phyloP scores from a whole-genome alignment of 495 filamentous ascomycete genomes.

The Hypoxylon fragiforme region DNA sequence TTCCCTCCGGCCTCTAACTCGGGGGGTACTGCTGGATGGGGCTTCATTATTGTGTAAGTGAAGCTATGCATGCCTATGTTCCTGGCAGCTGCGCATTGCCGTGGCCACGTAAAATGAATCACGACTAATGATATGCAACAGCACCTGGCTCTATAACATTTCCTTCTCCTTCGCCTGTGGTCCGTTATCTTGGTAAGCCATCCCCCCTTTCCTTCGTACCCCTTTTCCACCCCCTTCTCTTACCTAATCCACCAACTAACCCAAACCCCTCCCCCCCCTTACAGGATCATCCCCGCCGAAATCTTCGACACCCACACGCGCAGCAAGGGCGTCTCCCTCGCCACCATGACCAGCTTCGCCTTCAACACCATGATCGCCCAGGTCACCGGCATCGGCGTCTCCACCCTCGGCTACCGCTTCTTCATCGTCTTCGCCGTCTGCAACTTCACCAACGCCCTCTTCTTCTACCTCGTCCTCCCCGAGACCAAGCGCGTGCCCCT shows the following conservation, averaged over 20 bases:
- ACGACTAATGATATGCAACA: slow-evolving; percentile 9
- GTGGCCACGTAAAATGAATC: too few species aligned
- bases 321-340: slow-evolving; percentile 67
- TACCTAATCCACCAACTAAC: slow-evolving; percentile 4
- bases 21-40: slow-evolving; percentile 66
- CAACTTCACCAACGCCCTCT: slow-evolving; percentile 62
- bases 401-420: slow-evolving; percentile 52
- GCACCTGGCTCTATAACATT: slow-evolving; percentile 73
- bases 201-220: background rate
- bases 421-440: slow-evolving; percentile 63
- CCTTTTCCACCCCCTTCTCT: background rate
- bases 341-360: slow-evolving; percentile 65
- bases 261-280: slow-evolving; percentile 33
- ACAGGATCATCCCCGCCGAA: slow-evolving; percentile 69
- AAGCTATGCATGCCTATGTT: background rate
- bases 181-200: slow-evolving; percentile 49
- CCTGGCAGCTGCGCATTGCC: background rate
- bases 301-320: slow-evolving; percentile 72
- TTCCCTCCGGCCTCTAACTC: slow-evolving; percentile 58
- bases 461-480: slow-evolving; percentile 67
- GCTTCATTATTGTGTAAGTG: slow-evolving; percentile 64
- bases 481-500: slow-evolving; percentile 68
- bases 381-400: slow-evolving; percentile 64
- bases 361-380: slow-evolving; percentile 78
- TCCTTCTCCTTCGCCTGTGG: slow-evolving; percentile 67